A percentile compares a stretch with the other conserved stretches of the same genome.
Conservation (phyloP, 2,329 filamentous ascomycete species). For the Phaeophleospora eucalypticola region DNA sequence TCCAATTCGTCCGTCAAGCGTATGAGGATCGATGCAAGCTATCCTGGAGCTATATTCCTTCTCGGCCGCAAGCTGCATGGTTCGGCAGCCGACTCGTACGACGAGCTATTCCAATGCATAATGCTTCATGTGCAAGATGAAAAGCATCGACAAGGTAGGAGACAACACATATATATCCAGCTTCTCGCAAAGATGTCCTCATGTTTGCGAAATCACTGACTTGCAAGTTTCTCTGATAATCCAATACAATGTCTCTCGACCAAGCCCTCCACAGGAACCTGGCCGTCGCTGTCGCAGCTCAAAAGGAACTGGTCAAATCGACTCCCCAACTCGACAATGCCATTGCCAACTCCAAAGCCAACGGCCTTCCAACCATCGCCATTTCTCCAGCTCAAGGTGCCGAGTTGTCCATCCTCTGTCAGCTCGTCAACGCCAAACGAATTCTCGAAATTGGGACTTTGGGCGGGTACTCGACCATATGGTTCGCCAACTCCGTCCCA, state of each 20-base stretch:
- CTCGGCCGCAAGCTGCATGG: no score
- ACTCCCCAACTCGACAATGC: slow-evolving; percentile 10
- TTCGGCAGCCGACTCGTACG: no score
- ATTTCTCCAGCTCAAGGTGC: slow-evolving; percentile 36
- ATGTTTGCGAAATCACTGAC: no score
- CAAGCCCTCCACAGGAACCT: not conserved
- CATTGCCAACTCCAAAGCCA: slow-evolving; percentile 9
- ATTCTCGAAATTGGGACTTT: slow-evolving; percentile 55
- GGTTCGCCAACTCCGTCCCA: slow-evolving; percentile 43
- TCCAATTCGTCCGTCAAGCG: no score
- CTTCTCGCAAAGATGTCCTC: not conserved
- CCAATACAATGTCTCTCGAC: slow-evolving; percentile 1
- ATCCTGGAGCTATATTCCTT: no score
- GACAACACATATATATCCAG: no score
- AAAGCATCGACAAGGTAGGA: no score
- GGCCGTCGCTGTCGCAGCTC: not conserved
- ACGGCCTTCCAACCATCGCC: slow-evolving; percentile 33
- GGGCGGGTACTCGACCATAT: slow-evolving; percentile 53
- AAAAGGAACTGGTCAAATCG: slow-evolving; percentile 2
- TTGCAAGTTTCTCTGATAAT: not conserved
- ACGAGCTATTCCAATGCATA: no score
- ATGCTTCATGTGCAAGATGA: no score
- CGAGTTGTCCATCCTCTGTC: slow-evolving; percentile 39
- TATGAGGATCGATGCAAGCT: no score
- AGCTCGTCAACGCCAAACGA: slow-evolving; percentile 13